Evolutionary conservation across 2,329 filamentous ascomycete species (phyloP), one percentile per base, ranked within the genome.

Genomic region (Didymella arachidicola): DNA sequence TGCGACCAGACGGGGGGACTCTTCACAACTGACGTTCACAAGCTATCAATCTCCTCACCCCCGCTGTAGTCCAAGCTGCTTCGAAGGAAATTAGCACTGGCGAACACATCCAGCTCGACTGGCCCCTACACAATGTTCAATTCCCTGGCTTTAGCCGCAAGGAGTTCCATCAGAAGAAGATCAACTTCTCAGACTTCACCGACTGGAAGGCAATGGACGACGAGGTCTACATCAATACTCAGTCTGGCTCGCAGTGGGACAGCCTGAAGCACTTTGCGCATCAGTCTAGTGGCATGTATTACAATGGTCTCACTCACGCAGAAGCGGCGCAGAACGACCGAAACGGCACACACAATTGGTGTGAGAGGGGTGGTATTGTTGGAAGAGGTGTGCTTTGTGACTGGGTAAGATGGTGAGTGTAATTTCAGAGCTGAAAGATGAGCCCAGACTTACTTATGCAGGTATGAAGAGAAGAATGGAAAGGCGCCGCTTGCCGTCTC

Each of bases 91-190:
- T 87, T 64, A 78, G 76, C 38, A 82, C 80, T 0, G 85, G 85
- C 12, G 76, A 76, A 19, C 78, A 83, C 30, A 79, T 86, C 25
- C 81, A 81, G 10, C 76, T 87, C 38, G 80, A 80, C 26, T 87
- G 84, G 84, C 81, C 84, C 25, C 68, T 87, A 59, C 81, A 79
- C 19, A 86, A 86, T 64, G 73, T 86, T 2, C 83, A 86, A 57
- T 79, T 82, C 62, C 82, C 84, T 1, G 82, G 83, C 59, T 82
- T 86, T 62, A 80, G 80, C 42, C 79, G 85, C 2, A 79, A 81
- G 32, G 79, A 81, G 8, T 82, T 81, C 49, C 72, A 81, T 30
- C 84, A 85, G 62, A 78, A 79, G 53, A 82, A 86, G 54, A 72
- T 85, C 8, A 77, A 78, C 10, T 79, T 82, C 10, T 69, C 78